These are phyloP conservation scores for Arthroderma sp. DNA, from an alignment of 2,329 filamentous ascomycete genomes.

Conservation along the genomic window DNA sequence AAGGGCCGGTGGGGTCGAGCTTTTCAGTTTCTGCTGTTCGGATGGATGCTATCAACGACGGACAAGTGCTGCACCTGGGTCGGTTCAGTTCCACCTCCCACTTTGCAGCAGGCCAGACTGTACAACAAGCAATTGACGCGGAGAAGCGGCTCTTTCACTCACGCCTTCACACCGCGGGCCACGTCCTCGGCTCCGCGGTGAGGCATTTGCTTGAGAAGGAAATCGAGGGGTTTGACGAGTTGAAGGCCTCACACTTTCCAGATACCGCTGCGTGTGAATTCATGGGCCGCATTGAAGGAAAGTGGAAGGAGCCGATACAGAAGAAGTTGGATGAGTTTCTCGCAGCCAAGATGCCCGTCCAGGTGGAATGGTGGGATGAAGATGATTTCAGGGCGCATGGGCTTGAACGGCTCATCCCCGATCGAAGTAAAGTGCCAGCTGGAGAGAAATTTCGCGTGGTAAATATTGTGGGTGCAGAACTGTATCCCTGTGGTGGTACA, in stretches of 20 bases:
- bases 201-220: constrained; percentile 41
- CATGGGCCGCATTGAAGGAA: constrained; percentile 50
- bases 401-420: constrained; percentile 43
- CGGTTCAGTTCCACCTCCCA: constrained; percentile 30
- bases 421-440: constrained; percentile 30
- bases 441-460: constrained; percentile 54
- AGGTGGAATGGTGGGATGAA: constrained; percentile 56
- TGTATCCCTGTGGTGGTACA: constrained; percentile 63
- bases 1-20: constrained; percentile 13
- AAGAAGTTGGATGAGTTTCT: constrained; percentile 47
- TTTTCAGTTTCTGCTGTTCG: constrained; percentile 48
- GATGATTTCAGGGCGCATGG: constrained; percentile 45
- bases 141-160: constrained; percentile 52
- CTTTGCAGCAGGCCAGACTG: constrained; percentile 32
- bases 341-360: constrained; percentile 41
- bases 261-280: constrained; percentile 57
- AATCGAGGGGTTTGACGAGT: constrained; percentile 46
- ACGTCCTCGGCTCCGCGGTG: constrained; percentile 58
- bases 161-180: constrained; percentile 59
- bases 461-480: constrained; percentile 53
- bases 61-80: constrained; percentile 54
- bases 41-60: constrained; percentile 37
- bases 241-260: constrained; percentile 61
- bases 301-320: constrained; percentile 51
- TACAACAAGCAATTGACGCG: constrained; percentile 47